Base-by-base conservation (phyloP, 2,329 filamentous ascomycete genomes). In the Cladophialophora chaetospira region DNA sequence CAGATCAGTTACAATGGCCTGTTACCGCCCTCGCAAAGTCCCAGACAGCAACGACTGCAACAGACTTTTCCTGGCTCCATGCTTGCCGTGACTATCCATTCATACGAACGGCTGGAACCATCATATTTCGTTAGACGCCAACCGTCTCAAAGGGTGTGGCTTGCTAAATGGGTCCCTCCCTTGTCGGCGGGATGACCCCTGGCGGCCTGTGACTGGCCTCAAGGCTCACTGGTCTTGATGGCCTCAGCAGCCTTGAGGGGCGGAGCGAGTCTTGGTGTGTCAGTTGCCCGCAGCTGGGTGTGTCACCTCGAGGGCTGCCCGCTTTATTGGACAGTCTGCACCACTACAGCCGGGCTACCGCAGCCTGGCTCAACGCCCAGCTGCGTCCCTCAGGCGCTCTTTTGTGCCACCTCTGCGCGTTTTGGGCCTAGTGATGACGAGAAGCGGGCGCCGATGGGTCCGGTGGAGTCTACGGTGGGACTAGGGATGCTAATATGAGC, bases 401-500 rank as follows among this genome's bases (percentile, higher is more conserved):
- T 33, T 21, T 53, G 55, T 61, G 36, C 58, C 58, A 61, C 58
- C 47, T 40, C 28, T 23, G 25, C 33, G 40, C 38, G 15, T 33
- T 55, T 57, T 29, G 25, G 55, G 58, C 55, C 43, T 61, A 61
- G 58, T 61, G 58, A 61, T 61, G 55, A 58, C 55, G 55, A 55
- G 51, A 58, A 58, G 54, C 51, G 54, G 55, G 17, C 46, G 44
- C 33, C 43, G 46, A 53, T 29, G 26, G 26, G 36, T 40, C 48
- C 40, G 35, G 48, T 51, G 48, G 48, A 51, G 49, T 17, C 13
- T 28, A 21, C 38, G 33, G 45, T 52, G 52, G 47, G 45, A 40
- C 40, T 25, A 42, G 40, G 29, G 44, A 47, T 53, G 42, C 43
- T 35, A 47, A 44, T 42, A 52, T 50, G 52, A 53, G 50, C 50